Evolutionary conservation across 352 stramenopile genomes (phyloP), one percentile per base, ranked within the genome.

Genomic region (Phytopythium mirpurense): DNA sequence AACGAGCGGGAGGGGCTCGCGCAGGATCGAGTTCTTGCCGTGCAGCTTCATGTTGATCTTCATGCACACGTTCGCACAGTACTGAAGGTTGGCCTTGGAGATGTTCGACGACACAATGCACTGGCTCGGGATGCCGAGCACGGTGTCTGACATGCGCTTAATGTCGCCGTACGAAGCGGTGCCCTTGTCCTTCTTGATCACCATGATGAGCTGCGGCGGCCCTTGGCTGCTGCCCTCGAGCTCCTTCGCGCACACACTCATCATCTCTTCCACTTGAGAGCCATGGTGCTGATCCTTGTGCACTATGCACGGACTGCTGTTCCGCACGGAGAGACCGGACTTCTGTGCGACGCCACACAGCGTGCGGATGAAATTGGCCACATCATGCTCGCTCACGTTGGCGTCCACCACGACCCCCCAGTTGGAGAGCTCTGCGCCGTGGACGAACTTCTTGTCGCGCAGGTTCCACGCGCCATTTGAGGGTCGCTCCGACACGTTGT

Each of bases 21-120:
- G 45, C 27, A 89, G 29, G 9, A 79, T 64, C 19, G 68, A 72
- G 57, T 91, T 91, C 56, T 88, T 72, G 14, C 80, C 80, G 19
- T 68, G 71, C 26, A 93, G 62, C 64, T 93, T 93, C 64, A 81
- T 70, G 54, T 93, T 91, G 18, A 93, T 79, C 57, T 90, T 86
- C 16, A 88, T 51, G 12, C 70, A 75, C 5, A 94, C 61, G 44
- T 94, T 92, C 0, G 60, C 68, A 19, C 70, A 73, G 56, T 90
- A 92, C 55, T 86, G 74, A 0, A 60, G 52, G 11, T 80, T 79
- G 1, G 63, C 56, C 36, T 62, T 70, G 2, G 38, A 21, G 11
- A 89, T 60, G 37, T 88, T 73, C 40, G 70, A 61, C 0, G 64
- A 65, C 19, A 90, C 63, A 26, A 91, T 76, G 56, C 79, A 90